Conservation (phyloP, 768 basidiomycete species). For the Phylloporus rhodoxanthus region DNA sequence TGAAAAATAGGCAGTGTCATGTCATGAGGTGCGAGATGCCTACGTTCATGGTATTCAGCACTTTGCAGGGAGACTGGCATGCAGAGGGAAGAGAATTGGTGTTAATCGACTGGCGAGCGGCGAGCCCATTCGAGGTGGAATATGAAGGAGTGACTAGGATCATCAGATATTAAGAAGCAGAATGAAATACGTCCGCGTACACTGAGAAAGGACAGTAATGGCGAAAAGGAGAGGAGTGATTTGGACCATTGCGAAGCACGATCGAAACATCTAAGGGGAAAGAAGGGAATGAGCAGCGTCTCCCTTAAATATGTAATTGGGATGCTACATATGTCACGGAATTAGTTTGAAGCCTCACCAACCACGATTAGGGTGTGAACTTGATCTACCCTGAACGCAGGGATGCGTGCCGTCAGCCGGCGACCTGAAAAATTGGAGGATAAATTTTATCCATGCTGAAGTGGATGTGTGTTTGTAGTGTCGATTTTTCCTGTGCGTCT, state of each 20-base stretch:
- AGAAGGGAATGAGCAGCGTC: neutral
- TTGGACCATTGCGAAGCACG: conserved; percentile 17
- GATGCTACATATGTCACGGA: neutral
- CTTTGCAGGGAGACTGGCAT: conserved; percentile 20
- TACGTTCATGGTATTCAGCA: conserved; percentile 17
- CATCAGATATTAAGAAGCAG: neutral
- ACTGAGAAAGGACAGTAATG: conserved; percentile 6
- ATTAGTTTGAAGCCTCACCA: neutral
- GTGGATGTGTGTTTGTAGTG: neutral
- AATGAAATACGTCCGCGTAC: conserved; percentile 5
- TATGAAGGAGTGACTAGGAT: neutral
- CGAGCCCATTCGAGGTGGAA: conserved; percentile 8
- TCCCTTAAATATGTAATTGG: conserved; percentile 3
- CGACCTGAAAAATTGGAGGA: neutral
- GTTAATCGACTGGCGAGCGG: conserved; percentile 15
- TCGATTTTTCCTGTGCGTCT: neutral
- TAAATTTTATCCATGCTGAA: neutral
- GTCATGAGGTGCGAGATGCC: neutral
- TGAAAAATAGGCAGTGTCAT: neutral
- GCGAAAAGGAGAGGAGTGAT: conserved; percentile 14
- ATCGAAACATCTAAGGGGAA: neutral
- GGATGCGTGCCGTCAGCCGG: neutral
- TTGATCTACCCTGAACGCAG: neutral
- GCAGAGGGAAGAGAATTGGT: conserved; percentile 8
- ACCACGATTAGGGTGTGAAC: neutral